These are phyloP conservation scores for Podospora didyma DNA, from an alignment of 495 filamentous ascomycete species.

Conservation along the genomic window DNA sequence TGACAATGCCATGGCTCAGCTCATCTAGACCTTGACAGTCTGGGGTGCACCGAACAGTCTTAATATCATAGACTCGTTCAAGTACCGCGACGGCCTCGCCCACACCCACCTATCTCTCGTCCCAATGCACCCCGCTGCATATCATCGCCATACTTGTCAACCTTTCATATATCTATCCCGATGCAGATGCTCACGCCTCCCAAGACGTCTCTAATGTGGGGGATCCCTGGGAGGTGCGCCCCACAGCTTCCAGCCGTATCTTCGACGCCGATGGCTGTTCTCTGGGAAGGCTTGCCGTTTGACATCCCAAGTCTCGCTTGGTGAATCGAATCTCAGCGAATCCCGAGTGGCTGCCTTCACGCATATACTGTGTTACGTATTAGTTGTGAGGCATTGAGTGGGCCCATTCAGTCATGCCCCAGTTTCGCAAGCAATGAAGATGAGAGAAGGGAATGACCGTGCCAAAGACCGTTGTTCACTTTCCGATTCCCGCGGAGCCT, in stretches of 20 bases:
- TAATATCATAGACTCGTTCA: background rate
- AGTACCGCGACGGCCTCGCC: background rate
- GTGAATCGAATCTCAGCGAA: background rate
- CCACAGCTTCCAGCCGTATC: background rate
- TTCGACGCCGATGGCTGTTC: background rate
- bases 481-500: background rate
- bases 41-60: background rate
- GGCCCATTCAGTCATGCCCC: background rate
- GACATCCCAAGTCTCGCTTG: background rate
- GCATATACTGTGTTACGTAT: too few species aligned
- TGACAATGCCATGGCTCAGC: background rate
- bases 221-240: background rate
- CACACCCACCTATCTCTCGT: background rate
- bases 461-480: background rate
- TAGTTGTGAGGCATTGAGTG: background rate
- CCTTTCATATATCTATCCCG: background rate
- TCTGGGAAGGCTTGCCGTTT: background rate
- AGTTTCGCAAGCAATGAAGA: background rate
- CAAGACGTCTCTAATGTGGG: background rate
- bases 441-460: background rate
- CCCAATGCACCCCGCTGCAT: background rate
- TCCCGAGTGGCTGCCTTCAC: background rate
- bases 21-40: conserved; percentile 14
- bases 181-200: background rate
- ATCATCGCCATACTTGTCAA: background rate